phyloP scores from a whole-genome alignment of 192 early-diverging fungal species.

The Linnemannia schmuckeri region DNA sequence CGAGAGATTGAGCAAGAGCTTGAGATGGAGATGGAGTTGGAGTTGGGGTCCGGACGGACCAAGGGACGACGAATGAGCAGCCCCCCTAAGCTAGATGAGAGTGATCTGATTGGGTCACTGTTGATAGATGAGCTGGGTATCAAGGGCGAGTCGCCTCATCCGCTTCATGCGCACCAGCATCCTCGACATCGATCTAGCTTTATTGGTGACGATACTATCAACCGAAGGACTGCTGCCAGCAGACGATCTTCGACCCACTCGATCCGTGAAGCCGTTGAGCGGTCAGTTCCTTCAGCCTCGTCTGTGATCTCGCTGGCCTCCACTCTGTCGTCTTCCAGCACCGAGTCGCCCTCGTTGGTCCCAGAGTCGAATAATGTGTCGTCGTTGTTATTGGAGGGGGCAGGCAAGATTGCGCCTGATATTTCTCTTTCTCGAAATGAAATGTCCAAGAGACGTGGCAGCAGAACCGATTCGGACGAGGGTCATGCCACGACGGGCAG shows the following conservation, averaged over 20 bases:
- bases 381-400: too few species aligned
- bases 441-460: neutral
- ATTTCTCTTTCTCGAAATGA: neutral
- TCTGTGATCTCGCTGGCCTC: constrained; percentile 26
- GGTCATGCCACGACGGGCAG: neutral
- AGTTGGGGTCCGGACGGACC: neutral
- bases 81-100: neutral
- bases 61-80: neutral
- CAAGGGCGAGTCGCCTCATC: constrained; percentile 22
- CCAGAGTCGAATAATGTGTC: neutral
- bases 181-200: constrained; percentile 28
- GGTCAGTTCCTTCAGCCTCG: neutral
- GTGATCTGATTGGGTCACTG: constrained; percentile 8
- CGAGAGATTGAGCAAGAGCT: constrained; percentile 29
- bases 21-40: constrained; percentile 16
- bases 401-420: neutral
- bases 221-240: constrained; percentile 4
- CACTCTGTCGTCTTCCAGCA: constrained; percentile 7
- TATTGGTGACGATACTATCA: constrained; percentile 24
- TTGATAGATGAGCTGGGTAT: constrained; percentile 35
- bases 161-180: neutral
- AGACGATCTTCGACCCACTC: constrained; percentile 17
- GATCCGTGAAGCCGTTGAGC: constrained; percentile 7
- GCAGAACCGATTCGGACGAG: neutral
- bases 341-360: neutral